Evolutionary conservation across 2,329 filamentous ascomycete species (phyloP).

Genomic region (Capronia epimyces): DNA sequence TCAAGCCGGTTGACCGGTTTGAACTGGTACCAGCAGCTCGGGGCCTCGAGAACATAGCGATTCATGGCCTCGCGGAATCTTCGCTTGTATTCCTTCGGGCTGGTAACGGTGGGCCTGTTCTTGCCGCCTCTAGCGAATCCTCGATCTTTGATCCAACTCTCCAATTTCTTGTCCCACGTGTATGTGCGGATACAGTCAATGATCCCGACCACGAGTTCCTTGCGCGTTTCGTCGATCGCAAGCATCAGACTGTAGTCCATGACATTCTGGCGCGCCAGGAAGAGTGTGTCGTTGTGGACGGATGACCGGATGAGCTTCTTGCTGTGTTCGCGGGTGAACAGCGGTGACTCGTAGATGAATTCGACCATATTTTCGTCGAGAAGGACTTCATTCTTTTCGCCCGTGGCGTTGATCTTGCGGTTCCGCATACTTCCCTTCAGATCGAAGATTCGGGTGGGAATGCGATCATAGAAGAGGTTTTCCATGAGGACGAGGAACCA

Average conservation of each 20-base stretch:
- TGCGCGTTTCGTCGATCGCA: conserved; percentile 81
- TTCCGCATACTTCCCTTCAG: conserved; percentile 98
- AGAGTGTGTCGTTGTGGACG: conserved; percentile 96
- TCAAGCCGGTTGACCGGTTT: conserved; percentile 18
- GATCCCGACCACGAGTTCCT: conserved; percentile 93
- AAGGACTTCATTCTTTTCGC: conserved; percentile 91
- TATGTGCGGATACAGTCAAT: conserved; percentile 98
- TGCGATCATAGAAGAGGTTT: conserved; percentile 94
- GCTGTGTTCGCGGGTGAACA: conserved; percentile 92
- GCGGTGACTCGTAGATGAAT: conserved; percentile 93
- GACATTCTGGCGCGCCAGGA: conserved; percentile 88
- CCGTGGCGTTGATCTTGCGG: conserved; percentile 91
- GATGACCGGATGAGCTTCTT: conserved; percentile 87
- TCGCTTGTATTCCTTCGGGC: conserved; percentile 94
- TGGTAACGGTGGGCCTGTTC: conserved; percentile 87
- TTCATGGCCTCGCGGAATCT: conserved; percentile 96
- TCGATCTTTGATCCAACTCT: conserved; percentile 98
- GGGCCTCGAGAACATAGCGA: conserved; percentile 59
- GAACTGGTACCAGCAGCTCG: conserved; percentile 47
- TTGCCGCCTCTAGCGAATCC: conserved; percentile 70
- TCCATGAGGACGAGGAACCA: conserved; percentile 94
- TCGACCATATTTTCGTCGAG: conserved; percentile 99
- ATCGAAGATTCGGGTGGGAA: conserved; percentile 84
- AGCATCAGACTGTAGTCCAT: conserved; percentile 99
- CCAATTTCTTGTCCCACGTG: conserved; percentile 99